Evolutionary conservation across 2,329 filamentous ascomycete genomes (phyloP), one percentile per base, ranked within the genome.

Genomic region (Pezicula radicicola): DNA sequence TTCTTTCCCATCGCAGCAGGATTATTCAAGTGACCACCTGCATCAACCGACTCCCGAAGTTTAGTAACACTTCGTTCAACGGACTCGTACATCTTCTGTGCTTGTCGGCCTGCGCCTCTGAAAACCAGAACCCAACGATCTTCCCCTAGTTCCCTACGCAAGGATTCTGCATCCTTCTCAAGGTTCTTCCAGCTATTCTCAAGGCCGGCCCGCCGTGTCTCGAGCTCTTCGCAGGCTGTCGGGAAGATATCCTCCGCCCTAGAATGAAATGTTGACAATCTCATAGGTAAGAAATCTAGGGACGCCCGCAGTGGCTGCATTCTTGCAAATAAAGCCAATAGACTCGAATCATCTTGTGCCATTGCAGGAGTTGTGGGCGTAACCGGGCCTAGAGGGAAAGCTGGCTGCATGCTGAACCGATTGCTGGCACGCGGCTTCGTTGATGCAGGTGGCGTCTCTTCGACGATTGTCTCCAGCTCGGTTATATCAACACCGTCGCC

Each of bases 51-150:
- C 65, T 96, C 91, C 56, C 82, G 85, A 35, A 99, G 77, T 70
- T 96, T 96, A 44, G 77, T 72, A 53, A 95, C 83, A 66, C 91
- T 96, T 57, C 93, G 82, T 66, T 95, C 89, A 19, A 97, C 90
- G 3, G 92, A 97, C 60, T 96, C 91, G 66, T 91, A 93, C 91
- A 99, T 96, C 74, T 96, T 96, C 60, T 94, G 84, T 4, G 94
- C 93, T 70, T 97, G 91, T 52, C 88, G 81, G 13, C 91, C 92
- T 15, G 94, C 94, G 58, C 94, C 93, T 51, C 93, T 84, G 74
- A 99, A 99, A 35, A 97, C 92, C 49, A 95, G 80, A 41, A 99
- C 86, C 94, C 94, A 99, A 51, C 91, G 86, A 66, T 99, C 94
- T 68, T 99, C 94, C 27, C 91, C 91, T 4, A 99, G 76, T 68